These are phyloP conservation scores for Debaryomyces subglobosus DNA, from an alignment of 1,139 yeast species.

Conservation along the genomic window DNA sequence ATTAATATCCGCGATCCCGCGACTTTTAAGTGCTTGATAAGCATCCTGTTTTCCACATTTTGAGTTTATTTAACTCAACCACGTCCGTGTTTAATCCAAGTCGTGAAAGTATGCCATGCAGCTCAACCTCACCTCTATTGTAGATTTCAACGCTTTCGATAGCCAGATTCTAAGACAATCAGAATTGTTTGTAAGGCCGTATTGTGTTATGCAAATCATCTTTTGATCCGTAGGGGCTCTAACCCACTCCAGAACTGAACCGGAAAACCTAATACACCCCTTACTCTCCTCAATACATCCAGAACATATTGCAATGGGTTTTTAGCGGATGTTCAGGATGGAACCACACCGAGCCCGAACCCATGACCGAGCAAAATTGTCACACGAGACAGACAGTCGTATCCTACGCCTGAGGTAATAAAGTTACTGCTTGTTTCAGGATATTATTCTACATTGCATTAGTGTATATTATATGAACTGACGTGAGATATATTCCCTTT, in stretches of 20 bases:
- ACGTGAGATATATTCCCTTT: not conserved
- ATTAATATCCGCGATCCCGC: not conserved
- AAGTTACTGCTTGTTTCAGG: not conserved
- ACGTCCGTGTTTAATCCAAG: not conserved
- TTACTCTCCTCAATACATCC: not conserved
- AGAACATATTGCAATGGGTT: not conserved
- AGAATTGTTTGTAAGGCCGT: not conserved
- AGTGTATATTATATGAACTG: not conserved
- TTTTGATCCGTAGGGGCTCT: not conserved
- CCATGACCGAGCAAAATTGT: not conserved
- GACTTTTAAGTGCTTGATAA: not conserved
- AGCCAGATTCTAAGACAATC: not conserved
- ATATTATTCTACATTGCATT: not conserved
- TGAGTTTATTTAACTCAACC: not conserved
- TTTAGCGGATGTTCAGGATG: not conserved
- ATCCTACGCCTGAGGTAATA: not conserved
- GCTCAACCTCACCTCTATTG: not conserved
- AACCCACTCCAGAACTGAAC: not conserved
- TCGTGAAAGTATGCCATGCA: not conserved
- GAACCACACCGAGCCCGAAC: not conserved
- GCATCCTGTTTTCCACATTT: not conserved
- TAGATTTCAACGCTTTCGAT: not conserved
- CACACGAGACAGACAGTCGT: not conserved
- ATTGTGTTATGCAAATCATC: not conserved
- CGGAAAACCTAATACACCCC: not conserved